Conservation (phyloP, 805 yeast genomes). For the Metschnikowia borealis region DNA sequence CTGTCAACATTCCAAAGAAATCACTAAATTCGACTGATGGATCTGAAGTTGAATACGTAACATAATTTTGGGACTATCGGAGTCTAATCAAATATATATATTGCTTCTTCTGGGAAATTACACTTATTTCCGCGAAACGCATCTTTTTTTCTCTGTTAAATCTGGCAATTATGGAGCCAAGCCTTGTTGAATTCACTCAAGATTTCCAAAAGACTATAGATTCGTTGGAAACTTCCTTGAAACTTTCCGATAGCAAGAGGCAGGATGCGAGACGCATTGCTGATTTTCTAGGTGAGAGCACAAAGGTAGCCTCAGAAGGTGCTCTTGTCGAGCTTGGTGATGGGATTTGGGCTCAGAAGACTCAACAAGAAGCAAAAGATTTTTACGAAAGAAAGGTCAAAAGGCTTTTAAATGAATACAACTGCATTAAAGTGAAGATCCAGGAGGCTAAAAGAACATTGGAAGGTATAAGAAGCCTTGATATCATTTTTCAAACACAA, state of each 20-base stretch:
- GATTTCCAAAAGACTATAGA: not conserved
- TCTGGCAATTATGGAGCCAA: conserved; percentile 1
- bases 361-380: conserved; percentile 23
- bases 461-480: not conserved
- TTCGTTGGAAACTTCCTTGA: not conserved
- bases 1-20: not conserved
- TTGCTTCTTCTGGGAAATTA: not conserved
- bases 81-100: not conserved
- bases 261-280: not conserved
- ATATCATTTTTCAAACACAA: not conserved
- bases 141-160: not conserved
- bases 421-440: conserved; percentile 37
- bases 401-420: conserved; percentile 33
- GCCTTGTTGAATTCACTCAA: not conserved
- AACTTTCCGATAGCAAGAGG: not conserved
- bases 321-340: conserved; percentile 7
- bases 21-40: not conserved
- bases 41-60: not conserved
- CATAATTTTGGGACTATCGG: not conserved
- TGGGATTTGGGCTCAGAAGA: conserved; percentile 6
- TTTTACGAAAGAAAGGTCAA: conserved; percentile 26
- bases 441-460: conserved; percentile 6
- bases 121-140: not conserved
- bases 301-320: not conserved
- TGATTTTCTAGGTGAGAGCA: not conserved